Evolutionary conservation across 1,284 basidiomycete species (phyloP), one percentile per base, ranked within the genome.

Genomic region (Fistulinella cinereoalba): DNA sequence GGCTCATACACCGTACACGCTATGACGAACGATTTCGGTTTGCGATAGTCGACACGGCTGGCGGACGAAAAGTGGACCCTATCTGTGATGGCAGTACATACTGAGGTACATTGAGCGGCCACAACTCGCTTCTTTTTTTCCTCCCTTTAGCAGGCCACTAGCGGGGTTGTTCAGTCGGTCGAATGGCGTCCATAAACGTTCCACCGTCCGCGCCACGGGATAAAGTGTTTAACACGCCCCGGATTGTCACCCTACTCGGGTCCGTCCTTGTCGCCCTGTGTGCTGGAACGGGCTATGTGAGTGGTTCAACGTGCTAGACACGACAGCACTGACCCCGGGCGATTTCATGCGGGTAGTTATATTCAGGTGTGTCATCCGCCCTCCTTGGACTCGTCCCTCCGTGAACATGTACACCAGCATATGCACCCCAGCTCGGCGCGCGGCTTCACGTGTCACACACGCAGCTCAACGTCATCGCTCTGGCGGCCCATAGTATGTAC

Each of bases 401-500:
- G 15, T 31, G 28, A 31, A 31, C 13, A 31, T 31, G 28, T 4
- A 5, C 15, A 15, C 13, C 28, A 85, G 90, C 86, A 2, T 93
- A 92, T 61, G 82, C 84, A 1, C 89, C 90, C 0, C 89, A 92
- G 62, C 72, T 93, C 3, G 85, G 83, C 2, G 66, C 79, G 12
- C 76, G 80, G 29, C 74, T 92, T 15, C 70, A 74, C 36, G 75
- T 92, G 16, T 76, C 80, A 1, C 85, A 90, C 43, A 92, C 88
- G 0, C 78, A 85, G 50, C 71, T 88, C 36, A 92, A 92, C 56
- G 65, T 90, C 36, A 75, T 92, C 22, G 88, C 81, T 11, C 68
- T 85, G 11, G 80, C 80, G 3, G 85, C 83, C 40, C 88, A 85
- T 55, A 61, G 83, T 82, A 51, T 51, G 57, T 44, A 27, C 16